Percentiles rank a stretch among this genome's conserved stretches.
phyloP scores from a whole-genome alignment of 768 basidiomycete species.

The Trametes elegans region DNA sequence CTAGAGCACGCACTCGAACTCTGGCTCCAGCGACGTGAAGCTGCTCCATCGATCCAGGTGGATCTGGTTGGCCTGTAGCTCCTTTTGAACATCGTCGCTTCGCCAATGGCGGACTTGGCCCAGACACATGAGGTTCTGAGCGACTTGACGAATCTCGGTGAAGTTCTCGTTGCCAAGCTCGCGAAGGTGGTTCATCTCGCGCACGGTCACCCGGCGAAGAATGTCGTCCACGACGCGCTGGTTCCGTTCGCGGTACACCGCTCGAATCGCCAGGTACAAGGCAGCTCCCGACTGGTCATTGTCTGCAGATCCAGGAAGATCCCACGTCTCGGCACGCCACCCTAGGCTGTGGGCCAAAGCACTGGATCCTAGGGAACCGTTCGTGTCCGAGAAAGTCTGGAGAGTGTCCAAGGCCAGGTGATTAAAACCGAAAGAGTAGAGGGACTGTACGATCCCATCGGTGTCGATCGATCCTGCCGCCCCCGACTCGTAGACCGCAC shows the following conservation, averaged over 20 bases:
- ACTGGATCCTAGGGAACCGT: constrained; percentile 20
- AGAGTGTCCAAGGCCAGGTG: constrained; percentile 71
- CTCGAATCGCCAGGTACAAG: constrained; percentile 77
- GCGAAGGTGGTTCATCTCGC: constrained; percentile 65
- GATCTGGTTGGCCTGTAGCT: constrained; percentile 33
- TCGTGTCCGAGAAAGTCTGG: constrained; percentile 6
- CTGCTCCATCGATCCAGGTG: constrained; percentile 38
- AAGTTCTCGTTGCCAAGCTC: constrained; percentile 76
- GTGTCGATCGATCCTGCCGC: constrained; percentile 40
- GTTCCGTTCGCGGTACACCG: constrained; percentile 79
- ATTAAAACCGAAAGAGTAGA: constrained; percentile 90
- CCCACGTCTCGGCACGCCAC: constrained; percentile 96
- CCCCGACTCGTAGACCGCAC: constrained; percentile 75
- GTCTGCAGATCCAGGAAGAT: constrained; percentile 66
- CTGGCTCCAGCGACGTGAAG: constrained; percentile 47
- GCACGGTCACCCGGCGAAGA: constrained; percentile 48
- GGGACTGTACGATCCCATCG: constrained; percentile 71
- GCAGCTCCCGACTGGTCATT: constrained; percentile 49
- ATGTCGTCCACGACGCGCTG: constrained; percentile 42
- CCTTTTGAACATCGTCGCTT: constrained; percentile 32
- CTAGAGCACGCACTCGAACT: constrained; percentile 63
- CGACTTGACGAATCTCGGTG: constrained; percentile 65
- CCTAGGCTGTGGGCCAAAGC: constrained; percentile 70
- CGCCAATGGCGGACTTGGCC: constrained; percentile 73
- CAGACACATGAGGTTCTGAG: constrained; percentile 77